These are phyloP conservation scores for Sphagnum contortum DNA, from an alignment of 225 moss, liverwort and hornwort genomes.

Conservation along the genomic window DNA sequence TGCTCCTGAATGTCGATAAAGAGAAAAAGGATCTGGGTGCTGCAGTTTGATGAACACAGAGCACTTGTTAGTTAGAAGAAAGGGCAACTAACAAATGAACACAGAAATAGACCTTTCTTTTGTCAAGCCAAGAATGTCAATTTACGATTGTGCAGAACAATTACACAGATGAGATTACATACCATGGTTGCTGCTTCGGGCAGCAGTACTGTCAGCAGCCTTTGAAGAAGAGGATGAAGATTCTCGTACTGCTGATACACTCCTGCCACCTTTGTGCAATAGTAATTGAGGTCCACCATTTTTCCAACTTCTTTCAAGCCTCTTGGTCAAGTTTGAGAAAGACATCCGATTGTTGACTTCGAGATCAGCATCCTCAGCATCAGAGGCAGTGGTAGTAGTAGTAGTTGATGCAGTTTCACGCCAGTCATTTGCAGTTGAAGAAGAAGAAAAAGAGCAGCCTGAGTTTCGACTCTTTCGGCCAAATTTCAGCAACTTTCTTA, in stretches of 20 bases:
- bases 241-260: slow-evolving; percentile 37
- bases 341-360: slow-evolving; percentile 27
- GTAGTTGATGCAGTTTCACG: slow-evolving; percentile 19
- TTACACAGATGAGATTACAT: background rate
- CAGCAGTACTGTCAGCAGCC: slow-evolving; percentile 16
- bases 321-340: slow-evolving; percentile 20
- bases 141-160: background rate
- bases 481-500: slow-evolving; percentile 82
- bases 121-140: too few species aligned
- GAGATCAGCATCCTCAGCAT: slow-evolving; percentile 73
- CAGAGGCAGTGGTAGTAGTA: slow-evolving; percentile 40
- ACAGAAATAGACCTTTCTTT: too few species aligned
- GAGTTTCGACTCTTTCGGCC: slow-evolving; percentile 53
- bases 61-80: too few species aligned
- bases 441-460: background rate
- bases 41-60: slow-evolving; percentile 15
- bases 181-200: slow-evolving; percentile 9
- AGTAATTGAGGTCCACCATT: slow-evolving; percentile 26
- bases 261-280: slow-evolving; percentile 15
- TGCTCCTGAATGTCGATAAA: slow-evolving; percentile 80
- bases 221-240: slow-evolving; percentile 13
- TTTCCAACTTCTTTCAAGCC: slow-evolving; percentile 38
- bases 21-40: slow-evolving; percentile 92
- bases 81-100: too few species aligned
- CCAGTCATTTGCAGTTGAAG: slow-evolving; percentile 54